A percentile compares a stretch with the other conserved stretches of the same genome.
Evolutionary conservation across 1,284 basidiomycete genomes (phyloP).

Genomic region (Irpex sp.): DNA sequence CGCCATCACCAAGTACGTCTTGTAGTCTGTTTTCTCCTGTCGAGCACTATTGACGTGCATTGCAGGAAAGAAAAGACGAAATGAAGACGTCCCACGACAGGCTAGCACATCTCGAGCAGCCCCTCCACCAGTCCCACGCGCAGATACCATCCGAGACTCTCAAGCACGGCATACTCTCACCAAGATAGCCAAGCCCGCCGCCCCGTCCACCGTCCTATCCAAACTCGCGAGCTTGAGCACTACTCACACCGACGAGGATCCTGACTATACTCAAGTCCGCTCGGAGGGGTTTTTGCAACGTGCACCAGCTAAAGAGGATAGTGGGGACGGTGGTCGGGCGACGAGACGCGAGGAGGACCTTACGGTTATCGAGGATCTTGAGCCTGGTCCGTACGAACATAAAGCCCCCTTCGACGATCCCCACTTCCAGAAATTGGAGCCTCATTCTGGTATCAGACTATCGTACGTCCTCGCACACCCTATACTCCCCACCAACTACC

Average conservation of each 20-base stretch:
- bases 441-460: constrained; percentile 86
- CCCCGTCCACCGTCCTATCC: constrained; percentile 45
- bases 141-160: background rate
- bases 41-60: background rate
- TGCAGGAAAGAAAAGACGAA: constrained; percentile 41
- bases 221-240: constrained; percentile 40
- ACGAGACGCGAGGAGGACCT: constrained; percentile 61
- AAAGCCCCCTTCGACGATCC: constrained; percentile 66
- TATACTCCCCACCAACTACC: background rate
- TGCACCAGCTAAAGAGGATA: background rate
- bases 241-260: constrained; percentile 16
- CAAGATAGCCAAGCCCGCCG: constrained; percentile 17
- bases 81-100: constrained; percentile 5
- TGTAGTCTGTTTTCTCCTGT: constrained; percentile 1
- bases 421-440: constrained; percentile 73
- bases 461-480: constrained; percentile 44
- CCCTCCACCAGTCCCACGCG: background rate
- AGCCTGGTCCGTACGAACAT: constrained; percentile 73
- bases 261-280: constrained; percentile 25
- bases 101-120: background rate
- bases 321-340: background rate
- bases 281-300: constrained; percentile 43
- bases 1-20: constrained; percentile 66
- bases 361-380: constrained; percentile 70
- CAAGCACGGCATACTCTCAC: background rate